Percentiles rank a stretch among this genome's conserved stretches.
Conservation (phyloP, 1,284 basidiomycete species). For the Leccinum pachyderme region DNA sequence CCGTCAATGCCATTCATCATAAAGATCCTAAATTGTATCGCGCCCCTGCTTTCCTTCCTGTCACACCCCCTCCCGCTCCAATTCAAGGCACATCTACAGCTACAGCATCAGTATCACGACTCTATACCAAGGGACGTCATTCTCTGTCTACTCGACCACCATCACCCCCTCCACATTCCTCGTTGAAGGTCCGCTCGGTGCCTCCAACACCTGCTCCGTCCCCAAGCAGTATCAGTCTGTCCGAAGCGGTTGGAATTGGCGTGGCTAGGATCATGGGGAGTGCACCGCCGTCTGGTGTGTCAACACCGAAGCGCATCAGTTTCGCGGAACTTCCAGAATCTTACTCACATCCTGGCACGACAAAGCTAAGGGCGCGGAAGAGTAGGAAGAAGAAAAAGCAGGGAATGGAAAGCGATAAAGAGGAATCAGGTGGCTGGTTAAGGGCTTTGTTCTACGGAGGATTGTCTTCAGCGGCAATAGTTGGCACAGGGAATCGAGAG, state of each 20-base stretch:
- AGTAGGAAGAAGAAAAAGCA: constrained; percentile 26
- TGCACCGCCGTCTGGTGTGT: constrained; percentile 33
- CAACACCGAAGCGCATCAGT: constrained; percentile 74
- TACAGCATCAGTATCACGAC: constrained; percentile 69
- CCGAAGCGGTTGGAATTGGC: constrained; percentile 31
- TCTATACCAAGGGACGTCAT: constrained; percentile 69
- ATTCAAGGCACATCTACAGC: constrained; percentile 61
- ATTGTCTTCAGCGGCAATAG: constrained; percentile 24
- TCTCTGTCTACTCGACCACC: constrained; percentile 55
- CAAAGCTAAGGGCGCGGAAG: constrained; percentile 29
- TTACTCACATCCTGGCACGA: constrained; percentile 36
- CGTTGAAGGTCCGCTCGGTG: constrained; percentile 43
- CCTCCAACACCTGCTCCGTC: constrained; percentile 34
- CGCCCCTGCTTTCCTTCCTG: constrained; percentile 32
- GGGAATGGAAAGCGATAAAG: constrained; percentile 23
- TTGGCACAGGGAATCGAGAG: constrained; percentile 36
- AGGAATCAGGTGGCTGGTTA: constrained; percentile 47
- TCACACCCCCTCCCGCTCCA: constrained; percentile 51
- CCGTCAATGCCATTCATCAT: constrained; percentile 17
- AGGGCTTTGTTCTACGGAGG: constrained; percentile 43
- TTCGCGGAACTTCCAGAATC: constrained; percentile 72
- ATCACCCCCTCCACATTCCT: constrained; percentile 52
- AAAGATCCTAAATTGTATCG: constrained; percentile 13
- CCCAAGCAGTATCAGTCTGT: constrained; percentile 32
- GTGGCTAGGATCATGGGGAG: constrained; percentile 29